These are phyloP conservation scores for Cryptosporidium sp. DNA, from an alignment of 169 alveolate genomes.

Conservation along the genomic window DNA sequence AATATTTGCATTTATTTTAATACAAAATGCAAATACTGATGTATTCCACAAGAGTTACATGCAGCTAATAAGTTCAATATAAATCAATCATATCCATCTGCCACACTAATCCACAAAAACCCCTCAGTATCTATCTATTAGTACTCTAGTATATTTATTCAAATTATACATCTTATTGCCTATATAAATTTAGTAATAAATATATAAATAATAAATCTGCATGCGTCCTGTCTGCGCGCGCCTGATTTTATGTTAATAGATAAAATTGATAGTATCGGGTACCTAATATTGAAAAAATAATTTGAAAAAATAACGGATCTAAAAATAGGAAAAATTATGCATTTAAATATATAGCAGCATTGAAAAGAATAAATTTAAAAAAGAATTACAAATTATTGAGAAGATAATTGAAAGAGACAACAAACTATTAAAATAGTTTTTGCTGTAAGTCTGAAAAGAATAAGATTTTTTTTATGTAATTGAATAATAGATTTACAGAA, in stretches of 20 bases:
- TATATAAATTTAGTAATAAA: too few species aligned
- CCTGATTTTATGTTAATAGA: constrained; percentile 3
- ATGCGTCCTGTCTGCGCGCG: neutral
- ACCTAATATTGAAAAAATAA: neutral
- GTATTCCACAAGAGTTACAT: neutral
- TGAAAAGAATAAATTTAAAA: neutral
- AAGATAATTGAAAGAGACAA: neutral
- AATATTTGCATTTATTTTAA: neutral
- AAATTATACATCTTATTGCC: neutral
- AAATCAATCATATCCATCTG: neutral
- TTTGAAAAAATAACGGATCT: neutral
- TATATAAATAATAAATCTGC: neutral
- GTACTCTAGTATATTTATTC: too few species aligned
- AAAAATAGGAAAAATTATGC: neutral
- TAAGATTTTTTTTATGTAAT: too few species aligned
- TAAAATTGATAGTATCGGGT: neutral
- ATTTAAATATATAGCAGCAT: neutral
- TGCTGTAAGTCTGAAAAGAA: too few species aligned
- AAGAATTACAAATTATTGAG: neutral
- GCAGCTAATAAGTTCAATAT: neutral
- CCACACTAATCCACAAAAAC: neutral
- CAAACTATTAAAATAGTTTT: neutral
- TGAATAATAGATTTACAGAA: neutral
- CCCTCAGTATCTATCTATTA: neutral
- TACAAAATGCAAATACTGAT: neutral